Conservation (phyloP, 2,329 filamentous ascomycete genomes). For the Colletotrichum sp. region DNA sequence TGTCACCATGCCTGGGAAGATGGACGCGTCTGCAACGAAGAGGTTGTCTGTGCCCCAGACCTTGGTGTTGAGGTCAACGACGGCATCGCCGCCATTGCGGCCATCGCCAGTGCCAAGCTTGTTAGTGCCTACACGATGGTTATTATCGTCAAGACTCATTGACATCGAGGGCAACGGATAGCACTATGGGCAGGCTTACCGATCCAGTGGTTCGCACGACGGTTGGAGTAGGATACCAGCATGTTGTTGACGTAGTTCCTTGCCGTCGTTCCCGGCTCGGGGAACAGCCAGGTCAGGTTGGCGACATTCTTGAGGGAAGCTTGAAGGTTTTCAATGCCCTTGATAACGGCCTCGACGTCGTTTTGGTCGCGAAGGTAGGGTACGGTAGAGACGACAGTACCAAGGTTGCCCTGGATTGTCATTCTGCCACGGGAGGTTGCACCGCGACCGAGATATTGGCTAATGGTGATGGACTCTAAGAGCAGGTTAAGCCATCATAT, state of each 20-base stretch:
- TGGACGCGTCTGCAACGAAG: slow-evolving; percentile 70
- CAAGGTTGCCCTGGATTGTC: slow-evolving; percentile 62
- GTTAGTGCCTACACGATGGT: slow-evolving; percentile 48
- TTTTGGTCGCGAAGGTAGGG: slow-evolving; percentile 65
- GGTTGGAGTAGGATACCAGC: slow-evolving; percentile 42
- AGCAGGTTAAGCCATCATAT: no score
- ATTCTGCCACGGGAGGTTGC: slow-evolving; percentile 65
- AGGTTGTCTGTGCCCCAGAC: slow-evolving; percentile 73
- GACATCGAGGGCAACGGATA: no score
- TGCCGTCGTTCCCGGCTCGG: slow-evolving; percentile 54
- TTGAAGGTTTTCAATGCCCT: slow-evolving; percentile 66
- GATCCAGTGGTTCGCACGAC: slow-evolving; percentile 58
- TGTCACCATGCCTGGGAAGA: slow-evolving; percentile 72
- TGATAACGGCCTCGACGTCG: slow-evolving; percentile 68
- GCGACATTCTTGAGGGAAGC: slow-evolving; percentile 57
- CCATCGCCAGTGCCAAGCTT: slow-evolving; percentile 66
- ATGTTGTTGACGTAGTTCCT: slow-evolving; percentile 61
- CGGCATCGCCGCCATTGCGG: slow-evolving; percentile 57
- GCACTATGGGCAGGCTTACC: no score
- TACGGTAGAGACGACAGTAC: slow-evolving; percentile 61
- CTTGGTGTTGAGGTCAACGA: slow-evolving; percentile 67
- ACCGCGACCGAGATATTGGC: slow-evolving; percentile 69
- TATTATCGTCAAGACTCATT: background rate
- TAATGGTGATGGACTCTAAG: slow-evolving; percentile 58
- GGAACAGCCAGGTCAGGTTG: slow-evolving; percentile 61